Evolutionary conservation across 75 land plant genomes (phyloP), one percentile per base, ranked within the genome.

Genomic region (Cryptomeria japonica): DNA sequence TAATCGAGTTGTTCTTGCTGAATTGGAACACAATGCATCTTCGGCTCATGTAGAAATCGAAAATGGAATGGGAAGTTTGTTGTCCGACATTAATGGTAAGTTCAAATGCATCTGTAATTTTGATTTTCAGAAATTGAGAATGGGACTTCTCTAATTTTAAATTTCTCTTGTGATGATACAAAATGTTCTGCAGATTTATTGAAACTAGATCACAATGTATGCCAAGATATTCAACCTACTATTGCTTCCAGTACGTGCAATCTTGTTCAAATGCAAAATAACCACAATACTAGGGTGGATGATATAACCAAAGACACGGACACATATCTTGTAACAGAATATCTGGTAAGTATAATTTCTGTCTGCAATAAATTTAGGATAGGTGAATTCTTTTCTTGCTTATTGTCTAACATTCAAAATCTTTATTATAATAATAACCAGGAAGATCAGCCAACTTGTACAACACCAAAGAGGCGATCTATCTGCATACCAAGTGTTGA

Each of bases 381-480:
- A 72, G 58, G 85, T 16, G 46, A 32, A 13, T 80, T 25, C n/a
- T 83, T 28, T 49, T 86, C 56, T 47, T 49, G 55, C 38, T 51
- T 28, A 5, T 39, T 87, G 8, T 68, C 61, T 47, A 83, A 36
- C 19, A 47, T 72, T 32, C 3, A 58, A 44, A 41, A 73, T 34
- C 3, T 73, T 10, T 12, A 32, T 72, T 78, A 75, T 22, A 85
- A 78, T 22, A 85, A 78, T 77, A 47, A 77, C 49, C 91, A 98
- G 98, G 96, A 93, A 88, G 99, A 98, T 91, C 91, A 91, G 84
- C 94, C 97, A 76, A 95, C 97, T 14, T 92, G 93, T 87, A 91
- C 96, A 86, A 96, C 99, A 37, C 99, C 97, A 14, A 94, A 87
- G 88, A 96, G 89, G 91, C 91, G 98, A 51, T 37, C 90, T 80